Base-by-base conservation (phyloP, 1,139 yeast genomes). In the Candida labiduridarum region DNA sequence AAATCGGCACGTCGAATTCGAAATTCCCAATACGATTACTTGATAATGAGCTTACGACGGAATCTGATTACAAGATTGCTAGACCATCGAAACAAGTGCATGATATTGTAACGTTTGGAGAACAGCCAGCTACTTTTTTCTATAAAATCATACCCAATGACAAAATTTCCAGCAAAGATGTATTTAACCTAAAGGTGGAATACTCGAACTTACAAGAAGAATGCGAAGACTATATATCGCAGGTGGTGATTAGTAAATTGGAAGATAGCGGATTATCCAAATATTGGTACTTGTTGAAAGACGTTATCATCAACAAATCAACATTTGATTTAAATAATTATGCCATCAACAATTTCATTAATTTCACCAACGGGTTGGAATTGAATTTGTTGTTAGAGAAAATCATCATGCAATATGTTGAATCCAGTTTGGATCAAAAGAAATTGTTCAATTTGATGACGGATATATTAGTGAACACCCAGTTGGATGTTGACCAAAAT, bases 81-180 rank as follows among this genome's bases (percentile, higher is more conserved):
- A 63, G 67, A 6, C 66, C 72, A 1, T 55, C 56, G 5, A 53
- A 56, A 14, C 59, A 61, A 9, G 51, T 60, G 0, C 48, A 46
- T 3, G 48, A 64, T n/a, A 61, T 82, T 18, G 68, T 85, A 34
- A 84, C 89, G 0, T 82, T 79, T 60, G 80, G 81, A 3, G 90
- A 85, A n/a, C 91, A 88, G 51, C 88, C 91, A 0, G 82, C 83
- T 0, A 77, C 83, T 1, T 79, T 78, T 45, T 83, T 86, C 52
- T 89, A 80, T 63, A 76, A 78, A 47, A 75, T 87, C 22, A 64
- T 52, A 0, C 69, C 74, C 0, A 55, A 60, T 0, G 45, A 50
- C 1, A 55, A 51, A 6, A 55, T 71, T 11, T 56, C 57, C 12
- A 49, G 63, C 1, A 61, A 71, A 7, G 82, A 79, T 46, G 60